Conservation (phyloP, 176 grass and related monocot species). For the Canna indica region DNA sequence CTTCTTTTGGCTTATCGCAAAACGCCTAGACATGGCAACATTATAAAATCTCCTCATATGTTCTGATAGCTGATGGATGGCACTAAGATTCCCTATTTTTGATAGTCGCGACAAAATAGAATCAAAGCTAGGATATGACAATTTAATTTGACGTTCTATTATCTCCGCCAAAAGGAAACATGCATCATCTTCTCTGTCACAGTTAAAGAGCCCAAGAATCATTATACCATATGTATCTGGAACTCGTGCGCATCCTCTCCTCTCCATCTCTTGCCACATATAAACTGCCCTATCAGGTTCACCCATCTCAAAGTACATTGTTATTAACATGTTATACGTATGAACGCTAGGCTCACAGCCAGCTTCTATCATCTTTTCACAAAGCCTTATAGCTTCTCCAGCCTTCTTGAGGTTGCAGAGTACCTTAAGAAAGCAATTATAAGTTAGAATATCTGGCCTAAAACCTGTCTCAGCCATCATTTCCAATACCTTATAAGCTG, state of each 20-base stretch:
- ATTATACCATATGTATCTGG: slow-evolving; percentile 71
- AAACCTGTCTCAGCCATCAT: slow-evolving; percentile 83
- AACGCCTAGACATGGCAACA: slow-evolving; percentile 75
- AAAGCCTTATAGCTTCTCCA: slow-evolving; percentile 44
- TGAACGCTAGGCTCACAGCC: slow-evolving; percentile 86
- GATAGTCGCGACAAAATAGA: slow-evolving; percentile 60
- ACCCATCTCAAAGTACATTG: slow-evolving; percentile 79
- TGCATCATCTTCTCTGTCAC: slow-evolving; percentile 52
- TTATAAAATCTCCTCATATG: slow-evolving; percentile 96
- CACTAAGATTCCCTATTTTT: slow-evolving; percentile 48
- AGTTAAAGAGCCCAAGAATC: slow-evolving; percentile 78
- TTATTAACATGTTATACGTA: slow-evolving; percentile 86
- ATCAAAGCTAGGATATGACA: slow-evolving; percentile 69
- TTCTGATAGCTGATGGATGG: slow-evolving; percentile 67
- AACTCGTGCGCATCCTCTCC: slow-evolving; percentile 41
- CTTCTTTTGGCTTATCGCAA: slow-evolving; percentile 80
- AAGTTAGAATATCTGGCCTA: slow-evolving; percentile 83
- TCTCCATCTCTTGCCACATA: slow-evolving; percentile 84
- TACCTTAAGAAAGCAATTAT: slow-evolving; percentile 90
- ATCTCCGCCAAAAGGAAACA: slow-evolving; percentile 60
- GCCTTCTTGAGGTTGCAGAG: slow-evolving; percentile 69
- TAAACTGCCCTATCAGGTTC: slow-evolving; percentile 54
- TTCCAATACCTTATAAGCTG: slow-evolving; percentile 59
- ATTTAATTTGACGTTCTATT: slow-evolving; percentile 59
- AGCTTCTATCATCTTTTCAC: slow-evolving; percentile 62